Evolutionary conservation across 768 basidiomycete species (phyloP).

Genomic region (Galerina sulciceps): DNA sequence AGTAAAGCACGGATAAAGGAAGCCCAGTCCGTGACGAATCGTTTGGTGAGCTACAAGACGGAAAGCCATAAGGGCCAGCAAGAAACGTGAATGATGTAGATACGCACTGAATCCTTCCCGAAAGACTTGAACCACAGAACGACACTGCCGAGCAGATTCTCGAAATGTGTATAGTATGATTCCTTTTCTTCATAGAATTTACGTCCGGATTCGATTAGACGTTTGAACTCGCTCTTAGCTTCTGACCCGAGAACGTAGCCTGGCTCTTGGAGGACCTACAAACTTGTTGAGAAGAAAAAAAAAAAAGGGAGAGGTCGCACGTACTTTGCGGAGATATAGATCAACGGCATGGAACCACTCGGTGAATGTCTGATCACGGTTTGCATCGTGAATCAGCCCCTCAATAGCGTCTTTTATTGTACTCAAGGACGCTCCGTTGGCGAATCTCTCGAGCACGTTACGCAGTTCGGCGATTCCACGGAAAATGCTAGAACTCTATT

Average conservation of each 20-base stretch:
- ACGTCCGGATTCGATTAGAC: slow-evolving; percentile 72
- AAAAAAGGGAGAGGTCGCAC: slow-evolving; percentile 11
- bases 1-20: slow-evolving; percentile 81
- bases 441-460: slow-evolving; percentile 89
- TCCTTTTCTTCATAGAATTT: slow-evolving; percentile 70
- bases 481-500: slow-evolving; percentile 58
- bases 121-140: slow-evolving; percentile 82
- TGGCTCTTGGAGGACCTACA: slow-evolving; percentile 70
- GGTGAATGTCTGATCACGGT: slow-evolving; percentile 72
- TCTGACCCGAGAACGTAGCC: slow-evolving; percentile 84
- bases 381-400: slow-evolving; percentile 66
- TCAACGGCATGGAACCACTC: slow-evolving; percentile 75
- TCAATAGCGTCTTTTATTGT: slow-evolving; percentile 72
- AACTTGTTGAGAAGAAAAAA: too few species aligned
- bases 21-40: slow-evolving; percentile 83
- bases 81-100: background rate
- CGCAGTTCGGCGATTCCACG: slow-evolving; percentile 67
- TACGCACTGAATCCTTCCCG: slow-evolving; percentile 72
- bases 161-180: slow-evolving; percentile 68
- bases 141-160: slow-evolving; percentile 72
- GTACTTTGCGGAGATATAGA: slow-evolving; percentile 66
- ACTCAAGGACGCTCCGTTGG: slow-evolving; percentile 71
- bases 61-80: too few species aligned
- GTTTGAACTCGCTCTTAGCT: slow-evolving; percentile 64
- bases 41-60: slow-evolving; percentile 54